These are phyloP conservation scores for Cucumis cinereus DNA, from an alignment of 306 rosid genomes.

Conservation along the genomic window DNA sequence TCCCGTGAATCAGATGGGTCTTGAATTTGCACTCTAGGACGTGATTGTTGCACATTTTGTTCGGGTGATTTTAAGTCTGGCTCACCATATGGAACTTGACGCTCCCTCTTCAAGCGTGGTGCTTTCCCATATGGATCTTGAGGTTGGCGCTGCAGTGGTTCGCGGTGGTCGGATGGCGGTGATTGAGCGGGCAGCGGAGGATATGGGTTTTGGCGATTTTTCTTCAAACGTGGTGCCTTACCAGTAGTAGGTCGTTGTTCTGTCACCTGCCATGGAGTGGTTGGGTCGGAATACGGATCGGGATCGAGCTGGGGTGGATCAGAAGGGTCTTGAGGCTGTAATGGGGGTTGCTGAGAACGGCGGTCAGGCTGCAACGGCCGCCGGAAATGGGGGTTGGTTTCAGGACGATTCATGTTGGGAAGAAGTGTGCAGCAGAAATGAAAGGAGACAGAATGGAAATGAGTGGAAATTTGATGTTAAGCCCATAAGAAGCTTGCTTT, in stretches of 20 bases:
- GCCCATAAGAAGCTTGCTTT: slow-evolving; percentile 17
- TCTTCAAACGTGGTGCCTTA: background rate
- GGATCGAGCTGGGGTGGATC: background rate
- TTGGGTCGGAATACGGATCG: background rate
- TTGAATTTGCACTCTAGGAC: background rate
- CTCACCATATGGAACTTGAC: background rate
- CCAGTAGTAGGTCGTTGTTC: background rate
- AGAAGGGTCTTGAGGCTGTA: background rate
- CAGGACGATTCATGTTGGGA: slow-evolving; percentile 24
- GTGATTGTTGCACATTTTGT: background rate
- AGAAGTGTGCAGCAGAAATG: slow-evolving; percentile 7
- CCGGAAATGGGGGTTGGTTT: slow-evolving; percentile 64
- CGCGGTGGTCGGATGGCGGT: background rate
- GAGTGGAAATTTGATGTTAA: slow-evolving; percentile 14
- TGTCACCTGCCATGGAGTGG: background rate
- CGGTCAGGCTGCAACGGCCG: slow-evolving; percentile 17
- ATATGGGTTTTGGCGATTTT: background rate
- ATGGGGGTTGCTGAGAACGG: background rate
- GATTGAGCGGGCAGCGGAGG: background rate
- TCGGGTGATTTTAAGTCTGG: background rate
- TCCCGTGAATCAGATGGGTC: background rate
- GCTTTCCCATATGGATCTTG: slow-evolving; percentile 5
- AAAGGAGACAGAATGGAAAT: background rate
- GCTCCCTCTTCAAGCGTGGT: background rate
- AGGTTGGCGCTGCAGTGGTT: background rate